These are phyloP conservation scores for Hypholoma sublateritium DNA, from an alignment of 768 basidiomycete genomes.

Conservation along the genomic window DNA sequence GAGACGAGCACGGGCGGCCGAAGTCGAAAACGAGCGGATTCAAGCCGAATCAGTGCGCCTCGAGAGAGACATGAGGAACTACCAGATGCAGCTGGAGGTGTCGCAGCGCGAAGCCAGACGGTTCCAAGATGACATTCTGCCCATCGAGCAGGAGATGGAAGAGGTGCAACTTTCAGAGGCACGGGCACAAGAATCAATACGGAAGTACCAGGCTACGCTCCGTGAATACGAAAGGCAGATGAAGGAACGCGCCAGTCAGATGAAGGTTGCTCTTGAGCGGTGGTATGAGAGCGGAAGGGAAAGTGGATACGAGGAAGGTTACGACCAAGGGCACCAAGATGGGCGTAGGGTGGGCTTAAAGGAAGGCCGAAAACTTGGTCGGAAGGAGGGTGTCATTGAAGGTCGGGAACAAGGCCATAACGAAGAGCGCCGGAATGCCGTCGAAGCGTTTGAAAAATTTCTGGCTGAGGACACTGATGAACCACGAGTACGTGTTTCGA, in stretches of 20 bases:
- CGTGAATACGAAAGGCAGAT: constrained; percentile 44
- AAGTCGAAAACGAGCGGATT: constrained; percentile 39
- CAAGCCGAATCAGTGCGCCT: constrained; percentile 24
- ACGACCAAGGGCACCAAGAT: constrained; percentile 42
- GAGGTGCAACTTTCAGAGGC: constrained; percentile 28
- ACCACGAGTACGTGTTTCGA: constrained; percentile 13
- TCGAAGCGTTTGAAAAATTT: constrained; percentile 60
- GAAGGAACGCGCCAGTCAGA: constrained; percentile 41
- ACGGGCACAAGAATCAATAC: constrained; percentile 42
- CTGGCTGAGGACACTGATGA: constrained; percentile 43
- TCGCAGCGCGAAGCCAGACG: constrained; percentile 42
- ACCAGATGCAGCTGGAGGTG: constrained; percentile 46
- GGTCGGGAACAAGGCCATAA: constrained; percentile 43
- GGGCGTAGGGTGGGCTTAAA: constrained; percentile 41
- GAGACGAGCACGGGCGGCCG: constrained; percentile 36
- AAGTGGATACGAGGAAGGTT: constrained; percentile 47
- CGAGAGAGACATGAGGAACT: constrained; percentile 42
- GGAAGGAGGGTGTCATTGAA: constrained; percentile 38
- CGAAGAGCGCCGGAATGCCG: constrained; percentile 52
- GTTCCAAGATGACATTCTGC: constrained; percentile 35
- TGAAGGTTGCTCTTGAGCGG: constrained; percentile 38
- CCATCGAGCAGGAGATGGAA: constrained; percentile 40
- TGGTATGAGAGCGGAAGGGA: constrained; percentile 43
- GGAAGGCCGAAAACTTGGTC: constrained; percentile 42
- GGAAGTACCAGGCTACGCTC: constrained; percentile 43